phyloP scores from a whole-genome alignment of 2,329 filamentous ascomycete genomes.

The Cryphonectria japonica region DNA sequence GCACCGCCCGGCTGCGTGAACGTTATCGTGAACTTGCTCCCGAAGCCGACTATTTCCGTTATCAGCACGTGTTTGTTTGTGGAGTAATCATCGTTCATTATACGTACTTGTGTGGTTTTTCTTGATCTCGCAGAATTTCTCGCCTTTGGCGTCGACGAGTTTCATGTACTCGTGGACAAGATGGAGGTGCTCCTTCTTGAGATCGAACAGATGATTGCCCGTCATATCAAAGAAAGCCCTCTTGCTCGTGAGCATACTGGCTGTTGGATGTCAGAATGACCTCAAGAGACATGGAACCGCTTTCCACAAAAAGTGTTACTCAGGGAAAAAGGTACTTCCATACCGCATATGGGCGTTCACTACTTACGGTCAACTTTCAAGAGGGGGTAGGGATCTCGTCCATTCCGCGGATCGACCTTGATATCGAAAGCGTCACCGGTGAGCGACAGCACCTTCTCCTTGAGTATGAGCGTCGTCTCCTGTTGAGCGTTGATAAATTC shows the following conservation, averaged over 20 bases:
- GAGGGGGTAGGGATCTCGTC: conserved; percentile 46
- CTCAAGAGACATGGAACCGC: neutral
- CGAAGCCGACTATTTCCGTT: conserved; percentile 46
- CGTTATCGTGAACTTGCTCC: conserved; percentile 58
- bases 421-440: conserved; percentile 69
- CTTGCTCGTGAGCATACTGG: conserved; percentile 50
- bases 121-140: conserved; percentile 59
- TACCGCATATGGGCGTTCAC: neutral
- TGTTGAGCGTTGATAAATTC: conserved; percentile 34
- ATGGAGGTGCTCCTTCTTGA: conserved; percentile 56
- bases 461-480: conserved; percentile 57
- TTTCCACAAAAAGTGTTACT: neutral
- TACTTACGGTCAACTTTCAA: conserved; percentile 50
- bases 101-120: conserved; percentile 56
- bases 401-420: conserved; percentile 50
- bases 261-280: neutral
- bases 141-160: conserved; percentile 48
- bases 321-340: neutral
- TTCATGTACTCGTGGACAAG: conserved; percentile 55
- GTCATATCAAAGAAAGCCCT: conserved; percentile 59
- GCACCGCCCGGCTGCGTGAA: conserved; percentile 56
- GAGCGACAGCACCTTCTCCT: conserved; percentile 65
- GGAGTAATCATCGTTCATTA: neutral
- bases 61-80: neutral
- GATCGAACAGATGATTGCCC: conserved; percentile 60